These are phyloP conservation scores for Porpolomopsis calyptriformis DNA, from an alignment of 768 basidiomycete species.

Conservation along the genomic window DNA sequence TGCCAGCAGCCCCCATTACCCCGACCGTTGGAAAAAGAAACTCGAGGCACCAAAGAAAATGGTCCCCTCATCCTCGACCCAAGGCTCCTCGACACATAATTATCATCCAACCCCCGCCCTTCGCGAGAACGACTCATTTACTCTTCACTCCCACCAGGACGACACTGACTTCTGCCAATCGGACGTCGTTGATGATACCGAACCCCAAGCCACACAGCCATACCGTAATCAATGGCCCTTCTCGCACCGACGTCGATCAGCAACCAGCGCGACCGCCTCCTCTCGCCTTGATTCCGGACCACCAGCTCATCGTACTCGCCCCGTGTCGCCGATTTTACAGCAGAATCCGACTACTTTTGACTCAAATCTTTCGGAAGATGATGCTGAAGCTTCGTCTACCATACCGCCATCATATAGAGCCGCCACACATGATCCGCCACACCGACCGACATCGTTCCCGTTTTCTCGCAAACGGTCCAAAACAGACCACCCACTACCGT, in stretches of 20 bases:
- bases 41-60: background rate
- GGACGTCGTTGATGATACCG: constrained; percentile 2
- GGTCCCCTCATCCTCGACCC: background rate
- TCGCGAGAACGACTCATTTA: constrained; percentile 28
- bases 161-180: constrained; percentile 17
- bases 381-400: constrained; percentile 23
- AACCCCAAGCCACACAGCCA: constrained; percentile 3
- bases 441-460: constrained; percentile 2
- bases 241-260: constrained; percentile 1
- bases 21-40: background rate
- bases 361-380: constrained; percentile 16
- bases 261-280: background rate
- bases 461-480: constrained; percentile 3
- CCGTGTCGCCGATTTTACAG: constrained; percentile 6
- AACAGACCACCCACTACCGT: constrained; percentile 12
- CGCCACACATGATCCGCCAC: constrained; percentile 20
- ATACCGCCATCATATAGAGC: constrained; percentile 42
- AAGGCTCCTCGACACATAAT: background rate
- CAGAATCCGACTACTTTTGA: constrained; percentile 1
- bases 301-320: constrained; percentile 2
- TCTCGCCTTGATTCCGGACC: too few relatives aligned
- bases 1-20: constrained; percentile 10
- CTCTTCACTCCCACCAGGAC: constrained; percentile 34
- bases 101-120: constrained; percentile 9
- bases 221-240: constrained; percentile 6